These are phyloP conservation scores for Psilocybe azurescens DNA, from an alignment of 768 basidiomycete species.

Conservation along the genomic window DNA sequence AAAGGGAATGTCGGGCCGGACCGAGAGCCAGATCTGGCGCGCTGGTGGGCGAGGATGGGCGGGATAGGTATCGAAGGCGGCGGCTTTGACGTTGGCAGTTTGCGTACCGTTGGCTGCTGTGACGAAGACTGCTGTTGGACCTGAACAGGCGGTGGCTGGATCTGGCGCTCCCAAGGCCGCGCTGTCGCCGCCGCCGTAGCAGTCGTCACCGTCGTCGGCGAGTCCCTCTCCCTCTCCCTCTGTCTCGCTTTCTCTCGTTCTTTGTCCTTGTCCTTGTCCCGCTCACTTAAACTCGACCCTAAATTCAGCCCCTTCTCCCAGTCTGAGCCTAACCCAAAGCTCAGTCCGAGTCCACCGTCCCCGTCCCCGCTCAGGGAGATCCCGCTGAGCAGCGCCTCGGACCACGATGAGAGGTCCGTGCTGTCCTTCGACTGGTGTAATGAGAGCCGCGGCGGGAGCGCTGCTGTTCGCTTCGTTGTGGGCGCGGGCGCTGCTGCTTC, in stretches of 20 bases:
- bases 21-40: conserved; percentile 3
- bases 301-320: conserved; percentile 16
- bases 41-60: conserved; percentile 12
- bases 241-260: conserved; percentile 13
- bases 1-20: not conserved
- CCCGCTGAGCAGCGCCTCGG: conserved; percentile 57
- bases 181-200: not conserved
- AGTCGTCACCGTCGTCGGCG: conserved; percentile 10
- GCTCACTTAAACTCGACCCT: not conserved
- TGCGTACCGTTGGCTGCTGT: conserved; percentile 9
- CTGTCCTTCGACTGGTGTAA: conserved; percentile 50
- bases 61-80: conserved; percentile 22
- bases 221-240: conserved; percentile 14
- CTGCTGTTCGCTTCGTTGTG: conserved; percentile 11
- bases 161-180: conserved; percentile 3
- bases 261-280: not conserved
- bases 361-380: conserved; percentile 39
- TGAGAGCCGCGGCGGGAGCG: conserved; percentile 58
- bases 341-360: conserved; percentile 13
- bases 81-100: conserved; percentile 23
- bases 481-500: not conserved
- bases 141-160: not conserved
- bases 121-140: not conserved
- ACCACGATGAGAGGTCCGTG: conserved; percentile 57
- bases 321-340: conserved; percentile 17